These are phyloP conservation scores for Daphne laureola DNA, from an alignment of 441 rosid genomes.

Conservation along the genomic window DNA sequence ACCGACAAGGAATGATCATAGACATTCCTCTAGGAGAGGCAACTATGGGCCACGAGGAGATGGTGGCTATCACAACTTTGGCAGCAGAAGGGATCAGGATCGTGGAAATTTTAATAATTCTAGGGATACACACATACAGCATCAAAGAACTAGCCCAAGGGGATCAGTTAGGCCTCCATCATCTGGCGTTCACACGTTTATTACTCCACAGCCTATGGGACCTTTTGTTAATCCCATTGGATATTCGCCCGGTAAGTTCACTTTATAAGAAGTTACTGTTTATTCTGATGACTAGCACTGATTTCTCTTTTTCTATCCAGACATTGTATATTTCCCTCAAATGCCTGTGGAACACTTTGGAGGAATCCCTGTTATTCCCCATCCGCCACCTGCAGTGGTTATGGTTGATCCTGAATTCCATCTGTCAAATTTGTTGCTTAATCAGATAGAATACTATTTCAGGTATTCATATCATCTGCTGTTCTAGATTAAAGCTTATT, in stretches of 20 bases:
- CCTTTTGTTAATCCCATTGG: conserved; percentile 21
- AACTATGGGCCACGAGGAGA: conserved; percentile 34
- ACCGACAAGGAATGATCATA: conserved; percentile 25
- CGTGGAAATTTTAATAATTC: conserved; percentile 28
- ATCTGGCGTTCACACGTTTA: conserved; percentile 17
- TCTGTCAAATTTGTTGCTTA: conserved; percentile 17
- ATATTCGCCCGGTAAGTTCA: conserved; percentile 18
- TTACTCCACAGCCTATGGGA: conserved; percentile 19
- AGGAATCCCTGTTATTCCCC: conserved; percentile 21
- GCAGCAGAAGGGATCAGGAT: conserved; percentile 43
- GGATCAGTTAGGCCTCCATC: conserved; percentile 31
- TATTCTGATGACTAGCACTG: conserved; percentile 9
- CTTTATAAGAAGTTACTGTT: not conserved
- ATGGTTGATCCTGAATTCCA: conserved; percentile 20
- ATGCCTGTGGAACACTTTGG: conserved; percentile 26
- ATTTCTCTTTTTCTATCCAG: conserved; percentile 17
- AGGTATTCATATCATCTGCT: conserved; percentile 18
- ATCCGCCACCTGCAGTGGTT: conserved; percentile 19
- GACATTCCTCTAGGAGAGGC: conserved; percentile 33
- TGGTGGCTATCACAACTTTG: conserved; percentile 35
- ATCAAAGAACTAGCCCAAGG: conserved; percentile 27
- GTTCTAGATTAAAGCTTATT: not conserved
- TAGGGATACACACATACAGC: conserved; percentile 27
- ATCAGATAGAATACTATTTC: conserved; percentile 49
- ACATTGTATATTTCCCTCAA: conserved; percentile 18